These are phyloP conservation scores for Globisporangium acanthophoron DNA, from an alignment of 352 stramenopile genomes.

Conservation along the genomic window DNA sequence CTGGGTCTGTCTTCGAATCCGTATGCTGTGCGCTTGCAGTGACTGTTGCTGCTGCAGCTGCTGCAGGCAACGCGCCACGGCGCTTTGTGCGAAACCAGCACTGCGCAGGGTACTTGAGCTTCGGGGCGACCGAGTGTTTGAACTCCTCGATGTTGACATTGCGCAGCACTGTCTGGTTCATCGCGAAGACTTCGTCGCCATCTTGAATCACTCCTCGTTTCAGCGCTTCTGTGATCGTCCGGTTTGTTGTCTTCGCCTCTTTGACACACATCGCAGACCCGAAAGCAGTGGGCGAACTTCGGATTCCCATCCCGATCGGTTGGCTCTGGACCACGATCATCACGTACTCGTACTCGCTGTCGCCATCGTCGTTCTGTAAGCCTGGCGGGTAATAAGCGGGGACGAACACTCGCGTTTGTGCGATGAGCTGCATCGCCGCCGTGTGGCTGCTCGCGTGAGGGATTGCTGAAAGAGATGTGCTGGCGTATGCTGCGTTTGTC, in stretches of 20 bases:
- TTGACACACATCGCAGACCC: slow-evolving; percentile 21
- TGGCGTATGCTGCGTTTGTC: not conserved
- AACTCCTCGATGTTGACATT: slow-evolving; percentile 23
- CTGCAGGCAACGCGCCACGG: not conserved
- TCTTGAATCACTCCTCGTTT: slow-evolving; percentile 44
- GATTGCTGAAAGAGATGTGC: not conserved
- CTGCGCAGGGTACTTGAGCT: slow-evolving; percentile 30
- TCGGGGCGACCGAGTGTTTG: slow-evolving; percentile 24
- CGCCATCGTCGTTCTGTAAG: slow-evolving; percentile 14
- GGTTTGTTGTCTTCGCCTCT: slow-evolving; percentile 28
- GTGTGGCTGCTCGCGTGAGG: not conserved
- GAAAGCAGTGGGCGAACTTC: slow-evolving; percentile 4
- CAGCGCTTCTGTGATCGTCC: slow-evolving; percentile 35
- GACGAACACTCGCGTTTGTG: slow-evolving; percentile 28
- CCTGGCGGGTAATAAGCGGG: slow-evolving; percentile 21
- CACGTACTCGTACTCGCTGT: slow-evolving; percentile 47
- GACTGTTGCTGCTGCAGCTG: not conserved
- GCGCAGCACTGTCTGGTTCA: slow-evolving; percentile 49
- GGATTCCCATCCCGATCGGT: slow-evolving; percentile 53
- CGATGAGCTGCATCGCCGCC: not conserved
- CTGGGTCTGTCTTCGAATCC: not conserved
- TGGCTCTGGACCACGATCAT: slow-evolving; percentile 50
- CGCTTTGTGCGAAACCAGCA: slow-evolving; percentile 59
- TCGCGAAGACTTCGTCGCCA: slow-evolving; percentile 54
- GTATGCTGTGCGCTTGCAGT: not conserved